Evolutionary conservation across 495 filamentous ascomycete species (phyloP).

Genomic region (Penicillium paradoxum): DNA sequence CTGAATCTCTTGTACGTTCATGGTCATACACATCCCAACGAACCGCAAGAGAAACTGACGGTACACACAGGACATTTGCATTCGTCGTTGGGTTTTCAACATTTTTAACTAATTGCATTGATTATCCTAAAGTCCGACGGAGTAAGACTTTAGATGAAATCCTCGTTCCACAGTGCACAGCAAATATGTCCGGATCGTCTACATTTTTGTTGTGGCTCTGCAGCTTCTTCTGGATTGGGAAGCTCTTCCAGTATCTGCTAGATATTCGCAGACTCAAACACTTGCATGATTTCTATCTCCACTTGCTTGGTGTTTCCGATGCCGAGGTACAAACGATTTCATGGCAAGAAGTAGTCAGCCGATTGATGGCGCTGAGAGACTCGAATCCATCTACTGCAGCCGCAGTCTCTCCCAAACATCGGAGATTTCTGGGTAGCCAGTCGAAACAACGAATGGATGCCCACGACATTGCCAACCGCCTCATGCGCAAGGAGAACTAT

Average conservation of each 20-base stretch:
- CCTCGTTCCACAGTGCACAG: constrained; percentile 74
- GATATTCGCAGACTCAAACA: constrained; percentile 69
- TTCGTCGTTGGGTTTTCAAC: constrained; percentile 84
- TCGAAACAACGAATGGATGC: constrained; percentile 96
- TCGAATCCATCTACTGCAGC: constrained; percentile 78
- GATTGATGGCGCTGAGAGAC: constrained; percentile 83
- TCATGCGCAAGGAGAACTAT: constrained; percentile 97
- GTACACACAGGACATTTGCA: constrained; percentile 49
- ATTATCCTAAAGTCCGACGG: constrained; percentile 69
- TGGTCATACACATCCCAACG: background rate
- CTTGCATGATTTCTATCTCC: constrained; percentile 83
- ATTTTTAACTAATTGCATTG: constrained; percentile 81
- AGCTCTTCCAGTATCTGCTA: constrained; percentile 66
- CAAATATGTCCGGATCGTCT: constrained; percentile 75
- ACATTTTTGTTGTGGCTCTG: constrained; percentile 81
- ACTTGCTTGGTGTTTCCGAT: constrained; percentile 83
- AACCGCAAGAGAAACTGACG: constrained; percentile 5
- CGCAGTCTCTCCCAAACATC: constrained; percentile 53
- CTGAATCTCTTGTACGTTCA: constrained; percentile 68
- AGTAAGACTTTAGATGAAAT: constrained; percentile 74
- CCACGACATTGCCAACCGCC: constrained; percentile 90
- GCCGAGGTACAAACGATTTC: constrained; percentile 92
- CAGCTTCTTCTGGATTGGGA: constrained; percentile 81
- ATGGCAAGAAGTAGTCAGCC: constrained; percentile 89
- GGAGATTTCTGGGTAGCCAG: constrained; percentile 70